A percentile compares a stretch with the other conserved stretches of the same genome.
These are phyloP conservation scores for Biscogniauxia mediterranea DNA, from an alignment of 2,329 filamentous ascomycete genomes.

Conservation along the genomic window DNA sequence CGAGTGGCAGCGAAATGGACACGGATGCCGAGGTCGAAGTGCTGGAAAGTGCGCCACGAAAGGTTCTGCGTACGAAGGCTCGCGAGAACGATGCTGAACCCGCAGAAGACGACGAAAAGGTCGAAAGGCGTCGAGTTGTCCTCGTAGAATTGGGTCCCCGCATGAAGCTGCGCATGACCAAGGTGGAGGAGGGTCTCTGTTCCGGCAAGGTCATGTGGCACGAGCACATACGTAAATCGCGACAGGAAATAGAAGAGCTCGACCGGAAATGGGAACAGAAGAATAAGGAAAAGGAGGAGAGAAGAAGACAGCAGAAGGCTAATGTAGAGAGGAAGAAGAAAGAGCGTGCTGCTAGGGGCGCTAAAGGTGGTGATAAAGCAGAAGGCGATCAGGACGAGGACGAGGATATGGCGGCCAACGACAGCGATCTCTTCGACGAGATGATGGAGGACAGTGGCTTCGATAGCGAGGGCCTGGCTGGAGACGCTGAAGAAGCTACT, in stretches of 20 bases:
- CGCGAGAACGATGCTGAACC: conserved; percentile 47
- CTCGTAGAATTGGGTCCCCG: conserved; percentile 89
- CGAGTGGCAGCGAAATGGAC: conserved; percentile 86
- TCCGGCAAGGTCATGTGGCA: conserved; percentile 96
- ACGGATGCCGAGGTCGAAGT: conserved; percentile 96
- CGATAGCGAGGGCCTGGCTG: conserved; percentile 51
- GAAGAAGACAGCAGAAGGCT: conserved; percentile 79
- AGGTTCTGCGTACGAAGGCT: conserved; percentile 53
- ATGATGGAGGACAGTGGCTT: conserved; percentile 51
- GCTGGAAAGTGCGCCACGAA: conserved; percentile 60
- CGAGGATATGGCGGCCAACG: conserved; percentile 41
- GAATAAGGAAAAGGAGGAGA: conserved; percentile 75
- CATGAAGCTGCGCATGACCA: conserved; percentile 84
- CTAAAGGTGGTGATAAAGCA: conserved; percentile 37
- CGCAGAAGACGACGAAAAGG: conserved; percentile 47
- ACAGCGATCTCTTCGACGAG: conserved; percentile 37
- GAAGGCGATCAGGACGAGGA: conserved; percentile 37
- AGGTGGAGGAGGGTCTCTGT: conserved; percentile 93
- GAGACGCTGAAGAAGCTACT: conserved; percentile 48
- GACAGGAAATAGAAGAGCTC: conserved; percentile 71
- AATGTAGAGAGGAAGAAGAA: conserved; percentile 87
- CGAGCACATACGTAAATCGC: conserved; percentile 84
- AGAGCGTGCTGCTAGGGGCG: conserved; percentile 44
- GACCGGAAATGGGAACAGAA: conserved; percentile 81
- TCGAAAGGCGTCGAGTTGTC: conserved; percentile 87